Base-by-base conservation (phyloP, 2,329 filamentous ascomycete genomes). In the Penicillium nordicum region DNA sequence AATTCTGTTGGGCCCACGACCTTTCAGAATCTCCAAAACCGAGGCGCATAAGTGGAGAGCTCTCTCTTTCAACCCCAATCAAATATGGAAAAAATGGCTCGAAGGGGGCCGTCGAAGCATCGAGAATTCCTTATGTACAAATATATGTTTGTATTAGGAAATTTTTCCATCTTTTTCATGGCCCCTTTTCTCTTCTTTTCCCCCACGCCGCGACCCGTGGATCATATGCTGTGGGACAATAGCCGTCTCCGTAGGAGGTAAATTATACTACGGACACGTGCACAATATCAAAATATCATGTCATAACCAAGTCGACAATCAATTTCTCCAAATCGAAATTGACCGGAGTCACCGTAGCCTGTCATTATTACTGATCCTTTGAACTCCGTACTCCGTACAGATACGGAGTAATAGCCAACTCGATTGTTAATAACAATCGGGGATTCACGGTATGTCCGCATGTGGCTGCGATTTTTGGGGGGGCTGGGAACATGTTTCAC, bases 151-250 rank as follows among this genome's bases (percentile, higher is more conserved):
- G 30, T 18, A 55, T 27, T 40, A 8, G 36, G 18, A 37, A 9
- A 42, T 51, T 43, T 36, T 34, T 1, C 18, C 10, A 23, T 34
- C 34, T 16, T 42, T 18, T 42, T 27, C 36, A 42, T 30, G 34
- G 37, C 27, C 16, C 4, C 36, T 30, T 32, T 48, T n/a, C 27
- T 32, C 9, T n/a, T 48, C n/a, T 14, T 21, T 16, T 45, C 29
- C 60, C 60, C 61, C 60, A 63, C 61, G 51, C 49, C 14, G 42
- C 54, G 61, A 62, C 25, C 61, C 58, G 42, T 63, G 60, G 60
- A 37, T 55, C 47, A 18, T 18, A 38, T 21, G 4, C 27, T 42
- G 51, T 49, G 45, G 50, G 34, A 53, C 50, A 25, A 29, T 16
- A 23, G 14, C 38, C 14, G 6, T 41, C 5, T 50, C 21, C 30